Conservation (phyloP, 495 filamentous ascomycete genomes). For the Penicillium roqueforti region DNA sequence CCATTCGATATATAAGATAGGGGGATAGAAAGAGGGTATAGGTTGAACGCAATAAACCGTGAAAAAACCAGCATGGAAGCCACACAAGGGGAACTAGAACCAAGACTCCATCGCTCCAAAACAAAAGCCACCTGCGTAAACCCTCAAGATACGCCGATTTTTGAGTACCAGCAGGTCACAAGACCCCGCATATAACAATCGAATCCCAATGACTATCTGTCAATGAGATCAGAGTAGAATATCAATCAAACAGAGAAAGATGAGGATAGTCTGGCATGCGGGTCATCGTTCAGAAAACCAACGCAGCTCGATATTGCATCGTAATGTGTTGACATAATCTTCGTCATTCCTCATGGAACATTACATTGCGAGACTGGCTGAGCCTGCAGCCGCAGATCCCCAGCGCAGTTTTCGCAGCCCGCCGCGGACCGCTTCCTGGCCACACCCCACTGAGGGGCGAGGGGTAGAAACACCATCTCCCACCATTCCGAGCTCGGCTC, state of each 20-base stretch:
- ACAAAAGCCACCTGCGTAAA: background rate
- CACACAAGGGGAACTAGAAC: background rate
- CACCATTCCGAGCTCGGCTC: slow-evolving; percentile 53
- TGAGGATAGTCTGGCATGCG: background rate
- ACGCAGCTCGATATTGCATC: background rate
- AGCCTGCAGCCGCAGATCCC: slow-evolving; percentile 37
- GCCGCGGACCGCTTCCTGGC: slow-evolving; percentile 42
- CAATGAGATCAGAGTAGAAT: background rate
- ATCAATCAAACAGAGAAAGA: background rate
- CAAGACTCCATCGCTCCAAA: slow-evolving; percentile 2
- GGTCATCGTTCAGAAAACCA: background rate
- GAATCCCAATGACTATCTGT: background rate
- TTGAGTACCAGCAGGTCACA: background rate
- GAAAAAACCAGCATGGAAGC: background rate
- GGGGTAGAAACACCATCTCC: slow-evolving; percentile 29
- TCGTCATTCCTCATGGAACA: background rate
- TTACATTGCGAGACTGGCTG: slow-evolving; percentile 32
- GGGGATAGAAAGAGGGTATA: slow-evolving; percentile 6
- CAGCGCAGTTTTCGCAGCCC: slow-evolving; percentile 43
- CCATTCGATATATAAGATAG: background rate
- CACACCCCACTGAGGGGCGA: slow-evolving; percentile 37
- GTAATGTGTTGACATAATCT: slow-evolving; percentile 5
- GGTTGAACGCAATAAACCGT: background rate
- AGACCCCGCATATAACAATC: background rate
- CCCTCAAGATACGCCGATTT: background rate